These are phyloP conservation scores for Abrus precatorius DNA, from an alignment of 306 rosid species.

Conservation along the genomic window DNA sequence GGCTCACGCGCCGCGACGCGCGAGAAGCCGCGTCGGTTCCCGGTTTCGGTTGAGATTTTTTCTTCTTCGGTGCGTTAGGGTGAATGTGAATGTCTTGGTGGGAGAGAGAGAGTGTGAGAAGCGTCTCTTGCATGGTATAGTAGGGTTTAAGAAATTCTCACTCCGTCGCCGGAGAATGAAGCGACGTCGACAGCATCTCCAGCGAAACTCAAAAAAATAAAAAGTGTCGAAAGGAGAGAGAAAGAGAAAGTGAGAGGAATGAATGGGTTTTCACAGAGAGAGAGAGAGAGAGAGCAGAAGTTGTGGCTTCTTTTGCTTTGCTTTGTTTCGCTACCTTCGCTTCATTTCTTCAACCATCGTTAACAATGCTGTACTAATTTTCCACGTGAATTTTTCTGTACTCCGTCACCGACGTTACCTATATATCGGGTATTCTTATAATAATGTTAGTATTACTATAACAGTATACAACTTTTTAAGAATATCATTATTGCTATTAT, in stretches of 20 bases:
- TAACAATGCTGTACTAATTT: slow-evolving; percentile 6
- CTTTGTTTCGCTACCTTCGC: not conserved
- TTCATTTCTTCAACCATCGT: slow-evolving; percentile 16
- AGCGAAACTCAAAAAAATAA: not conserved
- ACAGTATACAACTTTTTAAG: too few species aligned
- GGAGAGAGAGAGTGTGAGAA: slow-evolving; percentile 52
- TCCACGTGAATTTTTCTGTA: not conserved
- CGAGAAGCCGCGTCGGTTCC: not conserved
- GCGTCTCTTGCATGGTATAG: slow-evolving; percentile 56
- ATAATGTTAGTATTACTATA: not conserved
- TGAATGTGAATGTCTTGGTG: slow-evolving; percentile 41
- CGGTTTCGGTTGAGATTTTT: slow-evolving; percentile 36
- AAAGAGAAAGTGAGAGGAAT: not conserved
- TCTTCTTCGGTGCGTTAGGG: slow-evolving; percentile 47
- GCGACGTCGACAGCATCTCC: slow-evolving; percentile 43
- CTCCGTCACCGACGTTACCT: slow-evolving; percentile 22
- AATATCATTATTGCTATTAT: not conserved
- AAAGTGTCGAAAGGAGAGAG: not conserved
- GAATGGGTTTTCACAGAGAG: too few species aligned
- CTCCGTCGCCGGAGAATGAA: slow-evolving; percentile 41
- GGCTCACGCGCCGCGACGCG: slow-evolving; percentile 57
- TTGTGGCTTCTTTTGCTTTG: not conserved
- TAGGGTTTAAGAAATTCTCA: not conserved
- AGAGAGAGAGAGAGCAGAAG: not conserved
- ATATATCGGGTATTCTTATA: not conserved